Evolutionary conservation across 176 grass and related monocot genomes (phyloP), one percentile per base, ranked within the genome.

Genomic region (Microstegium vimineum): DNA sequence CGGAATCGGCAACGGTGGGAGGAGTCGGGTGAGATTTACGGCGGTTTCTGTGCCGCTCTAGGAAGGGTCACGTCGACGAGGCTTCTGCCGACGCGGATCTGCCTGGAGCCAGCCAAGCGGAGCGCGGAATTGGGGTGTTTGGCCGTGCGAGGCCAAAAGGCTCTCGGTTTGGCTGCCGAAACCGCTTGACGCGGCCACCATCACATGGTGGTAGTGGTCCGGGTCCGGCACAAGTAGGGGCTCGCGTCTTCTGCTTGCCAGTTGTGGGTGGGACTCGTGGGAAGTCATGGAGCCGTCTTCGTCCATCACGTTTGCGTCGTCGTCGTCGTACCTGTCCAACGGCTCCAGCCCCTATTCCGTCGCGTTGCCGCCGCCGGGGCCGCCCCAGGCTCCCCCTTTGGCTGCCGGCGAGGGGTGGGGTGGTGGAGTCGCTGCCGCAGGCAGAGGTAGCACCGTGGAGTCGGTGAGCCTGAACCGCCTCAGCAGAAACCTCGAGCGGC

Each of bases 401-500:
- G 23, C 83, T 30, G 78, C 33, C 9, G 82, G 52, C 30, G 83
- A 82, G 26, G 83, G 66, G 1, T 63, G 84, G 35, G 56, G 70
- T 0, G 46, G 73, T 6, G 81, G 87, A 36, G 74, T 42, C n/a
- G 6, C 62, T 1, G 74, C 49, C 2, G 73, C 69, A 5, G 81
- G 73, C 23, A 40, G 36, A 20, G 56, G 81, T 10, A n/a, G 88
- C 61, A 78, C 42, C 88, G 79, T 92, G 28, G 91, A 99, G 72
- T 83, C 78, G 20, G 59, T 87, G 22, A 96, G 97, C 81, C 91
- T 99, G 59, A 59, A 52, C 45, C 87, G 89, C 45, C 93, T 99
- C 59, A 99, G 97, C 77, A 60, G 36, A 37, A 99, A 99, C 49
- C 93, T 99, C 34, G 93, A 89, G 87, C 82, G 77, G 60, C 91